Conservation (phyloP, 257 asterid genomes). For the Lycium ferocissimum region DNA sequence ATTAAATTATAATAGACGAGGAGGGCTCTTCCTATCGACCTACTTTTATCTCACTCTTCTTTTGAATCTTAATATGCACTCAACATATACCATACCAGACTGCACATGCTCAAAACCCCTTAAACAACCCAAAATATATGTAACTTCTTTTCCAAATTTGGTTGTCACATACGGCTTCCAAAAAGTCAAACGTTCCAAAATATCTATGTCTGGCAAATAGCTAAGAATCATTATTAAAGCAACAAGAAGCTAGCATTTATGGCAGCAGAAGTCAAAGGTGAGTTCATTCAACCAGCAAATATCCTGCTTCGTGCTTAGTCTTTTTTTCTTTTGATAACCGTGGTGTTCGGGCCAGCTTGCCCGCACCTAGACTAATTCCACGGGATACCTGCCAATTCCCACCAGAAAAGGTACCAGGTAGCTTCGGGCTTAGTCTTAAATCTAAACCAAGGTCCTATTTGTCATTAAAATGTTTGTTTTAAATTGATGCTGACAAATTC, state of each 20-base stretch:
- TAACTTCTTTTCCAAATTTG: background rate
- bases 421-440: background rate
- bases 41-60: background rate
- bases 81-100: conserved; percentile 6
- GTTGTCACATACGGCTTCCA: background rate
- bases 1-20: background rate
- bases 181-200: background rate
- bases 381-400: too few species aligned
- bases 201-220: background rate
- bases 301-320: background rate
- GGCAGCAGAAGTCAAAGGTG: conserved; percentile 11
- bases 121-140: background rate
- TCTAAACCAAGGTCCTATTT: conserved; percentile 1
- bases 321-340: too few species aligned
- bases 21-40: background rate
- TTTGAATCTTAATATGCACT: conserved; percentile 22
- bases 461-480: background rate
- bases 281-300: conserved; percentile 18
- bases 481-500: background rate
- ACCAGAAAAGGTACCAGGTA: too few species aligned
- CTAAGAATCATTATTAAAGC: background rate
- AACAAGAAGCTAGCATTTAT: background rate
- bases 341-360: too few species aligned
- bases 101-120: background rate
- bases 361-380: too few species aligned